Percentiles rank a stretch among this genome's conserved stretches.
These are phyloP conservation scores for Spergularia azorica DNA, from an alignment of 179 eudicot genomes.

Conservation along the genomic window DNA sequence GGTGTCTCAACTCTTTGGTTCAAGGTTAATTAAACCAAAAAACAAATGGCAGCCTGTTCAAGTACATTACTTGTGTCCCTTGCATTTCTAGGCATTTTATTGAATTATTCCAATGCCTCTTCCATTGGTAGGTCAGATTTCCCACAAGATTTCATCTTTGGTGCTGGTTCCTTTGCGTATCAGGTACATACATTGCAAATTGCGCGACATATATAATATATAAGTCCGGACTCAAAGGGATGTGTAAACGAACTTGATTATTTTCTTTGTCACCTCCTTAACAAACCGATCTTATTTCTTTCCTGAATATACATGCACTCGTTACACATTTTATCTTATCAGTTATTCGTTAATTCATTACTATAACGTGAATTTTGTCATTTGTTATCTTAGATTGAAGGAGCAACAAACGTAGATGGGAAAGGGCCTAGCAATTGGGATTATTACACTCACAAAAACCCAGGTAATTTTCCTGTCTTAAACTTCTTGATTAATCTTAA, in stretches of 20 bases:
- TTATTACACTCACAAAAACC: constrained; percentile 24
- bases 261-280: too few species aligned
- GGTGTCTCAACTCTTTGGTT: background rate
- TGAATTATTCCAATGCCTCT: background rate
- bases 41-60: background rate
- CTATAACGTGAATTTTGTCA: background rate
- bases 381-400: constrained; percentile 33
- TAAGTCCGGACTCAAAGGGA: too few species aligned
- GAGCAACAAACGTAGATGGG: constrained; percentile 32
- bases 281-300: too few species aligned
- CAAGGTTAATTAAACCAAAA: background rate
- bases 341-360: background rate
- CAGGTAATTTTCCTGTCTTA: constrained; percentile 24
- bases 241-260: too few species aligned
- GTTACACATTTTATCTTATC: too few species aligned
- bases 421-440: constrained; percentile 41
- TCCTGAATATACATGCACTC: too few species aligned
- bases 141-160: constrained; percentile 12
- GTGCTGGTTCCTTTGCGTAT: constrained; percentile 11
- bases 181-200: background rate
- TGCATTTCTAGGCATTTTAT: background rate
- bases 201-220: background rate
- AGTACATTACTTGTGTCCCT: background rate
- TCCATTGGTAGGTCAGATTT: constrained; percentile 5
- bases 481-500: too few species aligned